Conservation (phyloP, 441 rosid species). For the Pelargonium cotyledonis region DNA sequence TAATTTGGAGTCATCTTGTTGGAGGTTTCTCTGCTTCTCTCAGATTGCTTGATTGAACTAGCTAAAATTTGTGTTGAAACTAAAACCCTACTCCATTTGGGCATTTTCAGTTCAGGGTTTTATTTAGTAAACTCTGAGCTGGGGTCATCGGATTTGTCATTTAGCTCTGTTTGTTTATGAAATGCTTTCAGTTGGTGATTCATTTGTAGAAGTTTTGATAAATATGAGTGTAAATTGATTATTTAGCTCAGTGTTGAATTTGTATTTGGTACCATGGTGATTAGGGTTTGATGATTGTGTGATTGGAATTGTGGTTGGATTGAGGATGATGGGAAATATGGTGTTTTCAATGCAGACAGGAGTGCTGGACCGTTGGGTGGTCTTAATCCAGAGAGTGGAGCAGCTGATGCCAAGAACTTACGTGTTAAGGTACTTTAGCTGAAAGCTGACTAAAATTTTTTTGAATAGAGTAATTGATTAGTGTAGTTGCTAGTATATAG, state of each 20-base stretch:
- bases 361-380: constrained; percentile 55
- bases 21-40: not conserved
- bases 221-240: constrained; percentile 5
- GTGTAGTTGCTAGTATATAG: too few species aligned
- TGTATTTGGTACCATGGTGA: not conserved
- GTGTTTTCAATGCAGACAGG: constrained; percentile 44
- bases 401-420: constrained; percentile 61
- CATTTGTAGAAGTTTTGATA: constrained; percentile 14
- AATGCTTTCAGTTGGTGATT: constrained; percentile 14
- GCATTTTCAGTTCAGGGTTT: not conserved
- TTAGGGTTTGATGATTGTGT: not conserved
- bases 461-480: too few species aligned
- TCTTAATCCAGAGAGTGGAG: constrained; percentile 40
- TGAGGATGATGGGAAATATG: not conserved
- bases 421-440: constrained; percentile 45
- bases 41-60: not conserved
- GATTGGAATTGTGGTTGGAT: not conserved
- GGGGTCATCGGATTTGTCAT: not conserved
- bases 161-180: constrained; percentile 12
- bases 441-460: too few species aligned
- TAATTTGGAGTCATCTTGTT: not conserved
- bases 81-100: not conserved
- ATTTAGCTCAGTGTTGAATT: not conserved
- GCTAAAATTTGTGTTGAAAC: not conserved
- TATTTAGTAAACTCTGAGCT: not conserved